Conservation (phyloP, 1,284 basidiomycete genomes). For the Macrocystidia cucumis region DNA sequence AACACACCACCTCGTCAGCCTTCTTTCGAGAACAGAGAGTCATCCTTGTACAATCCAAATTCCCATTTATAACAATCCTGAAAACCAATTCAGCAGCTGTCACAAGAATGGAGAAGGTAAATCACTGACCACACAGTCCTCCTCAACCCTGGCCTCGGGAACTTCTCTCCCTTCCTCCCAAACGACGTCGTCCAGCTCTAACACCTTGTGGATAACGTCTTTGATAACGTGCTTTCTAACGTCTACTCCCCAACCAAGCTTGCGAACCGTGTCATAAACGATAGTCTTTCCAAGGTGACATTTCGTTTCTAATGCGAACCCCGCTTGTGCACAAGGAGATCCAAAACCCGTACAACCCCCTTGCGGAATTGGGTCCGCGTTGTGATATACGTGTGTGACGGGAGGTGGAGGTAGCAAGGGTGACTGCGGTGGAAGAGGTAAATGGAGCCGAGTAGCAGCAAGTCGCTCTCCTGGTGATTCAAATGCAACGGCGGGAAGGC, state of each 20-base stretch:
- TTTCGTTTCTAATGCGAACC: constrained; percentile 66
- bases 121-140: constrained; percentile 50
- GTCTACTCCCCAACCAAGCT: constrained; percentile 80
- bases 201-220: constrained; percentile 68
- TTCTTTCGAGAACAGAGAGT: not conserved
- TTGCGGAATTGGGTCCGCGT: constrained; percentile 75
- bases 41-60: constrained; percentile 46
- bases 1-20: not conserved
- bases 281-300: constrained; percentile 68
- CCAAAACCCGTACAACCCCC: constrained; percentile 65
- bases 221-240: constrained; percentile 80
- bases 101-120: not conserved
- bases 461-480: constrained; percentile 19
- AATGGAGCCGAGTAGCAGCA: constrained; percentile 60
- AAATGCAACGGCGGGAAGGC: constrained; percentile 88
- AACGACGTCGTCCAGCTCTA: constrained; percentile 53
- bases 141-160: constrained; percentile 42
- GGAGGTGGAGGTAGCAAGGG: constrained; percentile 15
- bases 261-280: constrained; percentile 80
- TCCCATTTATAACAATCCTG: constrained; percentile 74
- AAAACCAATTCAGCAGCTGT: constrained; percentile 3
- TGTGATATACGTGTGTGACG: constrained; percentile 75
- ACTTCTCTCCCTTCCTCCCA: constrained; percentile 41
- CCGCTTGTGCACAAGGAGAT: constrained; percentile 58
- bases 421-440: constrained; percentile 50